phyloP scores from a whole-genome alignment of 345 rosid genomes.

The Eucalyptus polybractea region DNA sequence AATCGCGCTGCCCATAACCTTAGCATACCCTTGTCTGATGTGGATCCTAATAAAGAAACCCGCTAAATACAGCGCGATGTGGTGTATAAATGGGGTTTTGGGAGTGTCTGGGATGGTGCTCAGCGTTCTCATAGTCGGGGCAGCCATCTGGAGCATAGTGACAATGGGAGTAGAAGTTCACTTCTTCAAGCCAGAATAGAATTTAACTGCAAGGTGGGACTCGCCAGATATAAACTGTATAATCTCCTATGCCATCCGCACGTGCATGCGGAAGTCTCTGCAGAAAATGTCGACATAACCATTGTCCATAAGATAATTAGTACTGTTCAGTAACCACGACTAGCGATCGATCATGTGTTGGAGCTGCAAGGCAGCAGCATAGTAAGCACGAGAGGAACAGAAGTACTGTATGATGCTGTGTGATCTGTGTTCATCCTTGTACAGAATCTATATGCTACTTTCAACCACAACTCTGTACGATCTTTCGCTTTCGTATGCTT shows the following conservation, averaged over 20 bases:
- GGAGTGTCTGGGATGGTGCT: conserved; percentile 31
- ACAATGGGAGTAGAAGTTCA: conserved; percentile 28
- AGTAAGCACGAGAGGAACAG: neutral
- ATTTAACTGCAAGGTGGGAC: neutral
- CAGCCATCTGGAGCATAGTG: conserved; percentile 35
- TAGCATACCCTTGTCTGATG: conserved; percentile 49
- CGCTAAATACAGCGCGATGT: neutral
- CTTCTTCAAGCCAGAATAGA: conserved; percentile 36
- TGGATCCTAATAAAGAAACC: conserved; percentile 45
- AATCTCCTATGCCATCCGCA: neutral
- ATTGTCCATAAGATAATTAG: neutral
- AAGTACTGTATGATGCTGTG: neutral
- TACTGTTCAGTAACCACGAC: neutral
- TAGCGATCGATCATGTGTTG: neutral
- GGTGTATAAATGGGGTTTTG: conserved; percentile 25
- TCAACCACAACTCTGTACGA: neutral
- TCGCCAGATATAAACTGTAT: neutral
- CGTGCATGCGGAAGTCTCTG: neutral
- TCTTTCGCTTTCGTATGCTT: neutral
- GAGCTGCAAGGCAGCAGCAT: neutral
- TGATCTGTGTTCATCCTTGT: neutral
- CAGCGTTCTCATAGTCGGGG: conserved; percentile 14
- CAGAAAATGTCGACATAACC: neutral
- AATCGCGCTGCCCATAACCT: conserved; percentile 32
- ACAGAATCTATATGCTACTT: neutral